phyloP scores from a whole-genome alignment of 305 asterid species.

The Andrographis paniculata region DNA sequence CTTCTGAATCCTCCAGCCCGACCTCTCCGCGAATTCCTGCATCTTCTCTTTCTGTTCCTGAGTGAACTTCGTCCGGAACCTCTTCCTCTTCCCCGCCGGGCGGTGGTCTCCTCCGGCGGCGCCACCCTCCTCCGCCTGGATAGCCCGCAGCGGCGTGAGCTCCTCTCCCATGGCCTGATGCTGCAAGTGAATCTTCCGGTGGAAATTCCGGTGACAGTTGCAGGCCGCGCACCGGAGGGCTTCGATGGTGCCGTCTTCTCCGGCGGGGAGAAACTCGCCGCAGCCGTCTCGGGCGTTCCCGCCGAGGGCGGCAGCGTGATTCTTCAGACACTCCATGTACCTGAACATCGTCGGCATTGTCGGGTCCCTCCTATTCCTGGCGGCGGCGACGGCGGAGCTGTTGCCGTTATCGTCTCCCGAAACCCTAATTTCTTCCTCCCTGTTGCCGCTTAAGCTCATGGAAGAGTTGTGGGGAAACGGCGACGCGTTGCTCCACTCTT shows the following conservation, averaged over 20 bases:
- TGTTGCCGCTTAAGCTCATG: too few relatives aligned
- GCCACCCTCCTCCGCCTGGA: not conserved
- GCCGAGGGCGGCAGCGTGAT: slow-evolving; percentile 50
- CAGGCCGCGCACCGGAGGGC: slow-evolving; percentile 52
- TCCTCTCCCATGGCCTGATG: too few relatives aligned
- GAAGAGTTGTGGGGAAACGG: too few relatives aligned
- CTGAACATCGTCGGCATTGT: too few relatives aligned
- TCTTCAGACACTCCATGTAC: slow-evolving; percentile 29
- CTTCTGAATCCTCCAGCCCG: slow-evolving; percentile 40
- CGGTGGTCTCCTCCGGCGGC: not conserved
- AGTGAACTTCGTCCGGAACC: slow-evolving; percentile 40
- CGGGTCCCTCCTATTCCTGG: too few relatives aligned
- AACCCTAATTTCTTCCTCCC: too few relatives aligned
- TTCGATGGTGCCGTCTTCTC: slow-evolving; percentile 2
- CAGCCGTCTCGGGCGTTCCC: slow-evolving; percentile 51
- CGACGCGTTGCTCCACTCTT: too few relatives aligned
- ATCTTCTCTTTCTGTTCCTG: slow-evolving; percentile 42
- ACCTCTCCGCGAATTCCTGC: slow-evolving; percentile 40
- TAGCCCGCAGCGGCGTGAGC: too few relatives aligned
- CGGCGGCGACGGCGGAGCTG: too few relatives aligned
- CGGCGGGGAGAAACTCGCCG: slow-evolving; percentile 32
- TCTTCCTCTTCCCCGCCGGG: slow-evolving; percentile 28
- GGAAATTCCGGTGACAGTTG: slow-evolving; percentile 66
- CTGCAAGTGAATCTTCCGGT: slow-evolving; percentile 27
- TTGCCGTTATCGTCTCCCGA: too few relatives aligned